Percentiles rank a stretch among this genome's conserved stretches.
Conservation (phyloP, 2,329 filamentous ascomycete genomes). For the Diaporthe velutina region DNA sequence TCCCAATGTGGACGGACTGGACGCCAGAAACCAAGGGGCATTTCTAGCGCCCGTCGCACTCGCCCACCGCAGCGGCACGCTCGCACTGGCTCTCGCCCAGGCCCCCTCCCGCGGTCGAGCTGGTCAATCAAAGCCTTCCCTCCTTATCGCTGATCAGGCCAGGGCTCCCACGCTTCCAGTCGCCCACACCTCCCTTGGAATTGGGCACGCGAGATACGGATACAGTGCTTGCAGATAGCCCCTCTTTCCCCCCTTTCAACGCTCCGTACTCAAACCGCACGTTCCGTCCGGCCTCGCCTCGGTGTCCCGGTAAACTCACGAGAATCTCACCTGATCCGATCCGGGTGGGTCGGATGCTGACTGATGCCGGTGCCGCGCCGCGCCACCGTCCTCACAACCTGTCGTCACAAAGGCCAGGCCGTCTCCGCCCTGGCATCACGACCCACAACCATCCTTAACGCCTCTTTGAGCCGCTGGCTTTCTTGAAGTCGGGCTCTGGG, state of each 20-base stretch:
- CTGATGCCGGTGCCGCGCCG: constrained; percentile 31
- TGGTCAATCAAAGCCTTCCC: constrained; percentile 13
- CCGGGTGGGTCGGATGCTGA: constrained; percentile 35
- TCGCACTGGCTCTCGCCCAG: constrained; percentile 6
- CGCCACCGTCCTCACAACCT: constrained; percentile 3
- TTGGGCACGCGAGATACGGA: neutral
- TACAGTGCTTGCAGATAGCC: constrained; percentile 14
- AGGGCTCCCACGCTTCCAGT: neutral
- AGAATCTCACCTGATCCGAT: constrained; percentile 14
- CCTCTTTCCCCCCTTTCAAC: neutral
- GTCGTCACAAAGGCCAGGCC: constrained; percentile 1
- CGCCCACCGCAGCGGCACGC: neutral
- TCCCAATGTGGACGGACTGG: constrained; percentile 2
- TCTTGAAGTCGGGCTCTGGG: neutral
- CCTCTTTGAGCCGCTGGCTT: neutral
- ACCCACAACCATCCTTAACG: neutral
- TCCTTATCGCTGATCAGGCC: constrained; percentile 18
- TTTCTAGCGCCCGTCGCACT: constrained; percentile 2
- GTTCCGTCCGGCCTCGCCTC: neutral
- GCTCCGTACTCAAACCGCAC: neutral
- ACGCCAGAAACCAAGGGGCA: neutral
- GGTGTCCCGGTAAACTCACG: constrained; percentile 4
- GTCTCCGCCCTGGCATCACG: neutral
- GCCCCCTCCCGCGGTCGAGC: neutral
- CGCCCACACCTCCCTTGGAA: neutral